Evolutionary conservation across 176 grass and related monocot species (phyloP), one percentile per base, ranked within the genome.

Genomic region (Oryza glaberrima): DNA sequence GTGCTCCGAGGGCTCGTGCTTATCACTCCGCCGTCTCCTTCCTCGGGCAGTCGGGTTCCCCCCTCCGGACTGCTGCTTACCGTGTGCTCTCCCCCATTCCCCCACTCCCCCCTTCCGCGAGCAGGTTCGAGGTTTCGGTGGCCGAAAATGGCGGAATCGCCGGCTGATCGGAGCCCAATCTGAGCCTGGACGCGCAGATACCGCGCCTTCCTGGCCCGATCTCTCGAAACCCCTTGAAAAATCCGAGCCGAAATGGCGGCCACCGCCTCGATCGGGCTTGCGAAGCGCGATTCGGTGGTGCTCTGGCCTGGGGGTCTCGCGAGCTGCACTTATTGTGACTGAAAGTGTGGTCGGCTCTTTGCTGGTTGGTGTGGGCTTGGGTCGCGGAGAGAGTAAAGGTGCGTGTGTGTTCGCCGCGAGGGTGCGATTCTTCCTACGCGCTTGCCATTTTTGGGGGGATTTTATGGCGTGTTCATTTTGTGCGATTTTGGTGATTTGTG

Each of bases 131-230:
- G 75, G 81, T 61, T 87, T 78, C 71, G 60, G 40, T 40, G 71
- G 32, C 47, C 73, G 28, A 67, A 67, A 92, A 95, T 95, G 90
- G 90, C 82, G 86, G 65, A 92, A 91, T 92, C 90, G 86, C 82
- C 80, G 69, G 79, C 88, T 77, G 90, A 95, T 92, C 88, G 77
- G 30, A 36, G 43, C 20, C 74, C 84, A 80, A 75, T 76, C 84
- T 82, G 80, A 77, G 67, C 51, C 66, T 17, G 75, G 16, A 63
- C 51, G n/a, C 69, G 28, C 28, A 9, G 64, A 48, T 79, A 78
- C 82, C 81, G 76, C 60, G n/a, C 51, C 65, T 86, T 35, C 32
- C 88, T 61, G 64, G 28, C 70, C 77, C 86, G 90, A 95, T 95
- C 90, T 95, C 83, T 80, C 47, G 30, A 17, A 88, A 77, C 44